phyloP scores from a whole-genome alignment of 352 stramenopile genomes.

The Vaucheria bursata region DNA sequence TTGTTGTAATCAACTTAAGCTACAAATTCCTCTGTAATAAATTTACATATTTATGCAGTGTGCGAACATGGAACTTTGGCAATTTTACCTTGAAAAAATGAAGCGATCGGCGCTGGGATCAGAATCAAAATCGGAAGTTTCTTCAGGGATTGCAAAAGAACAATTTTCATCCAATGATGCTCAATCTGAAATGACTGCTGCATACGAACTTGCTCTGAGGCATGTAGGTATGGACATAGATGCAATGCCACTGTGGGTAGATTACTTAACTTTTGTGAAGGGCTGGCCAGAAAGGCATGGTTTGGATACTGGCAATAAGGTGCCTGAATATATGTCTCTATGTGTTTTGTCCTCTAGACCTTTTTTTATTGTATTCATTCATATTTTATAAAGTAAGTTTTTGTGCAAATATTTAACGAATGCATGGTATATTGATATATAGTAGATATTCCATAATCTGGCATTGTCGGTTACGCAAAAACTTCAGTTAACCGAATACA shows the following conservation, averaged over 20 bases:
- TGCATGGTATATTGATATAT: too few relatives aligned
- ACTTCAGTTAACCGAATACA: too few relatives aligned
- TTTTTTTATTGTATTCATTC: too few relatives aligned
- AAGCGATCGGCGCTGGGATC: slow-evolving; percentile 21
- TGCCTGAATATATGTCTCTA: neutral
- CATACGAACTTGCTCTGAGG: slow-evolving; percentile 23
- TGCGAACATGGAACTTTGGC: slow-evolving; percentile 39
- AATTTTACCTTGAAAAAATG: slow-evolving; percentile 33
- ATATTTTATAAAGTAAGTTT: too few relatives aligned
- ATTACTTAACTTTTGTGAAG: slow-evolving; percentile 35
- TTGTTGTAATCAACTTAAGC: too few relatives aligned
- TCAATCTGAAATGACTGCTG: slow-evolving; percentile 14
- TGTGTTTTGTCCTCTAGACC: neutral
- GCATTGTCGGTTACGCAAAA: too few relatives aligned
- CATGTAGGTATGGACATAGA: neutral
- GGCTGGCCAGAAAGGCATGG: slow-evolving; percentile 27
- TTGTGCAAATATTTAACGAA: too few relatives aligned
- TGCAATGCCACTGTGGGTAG: slow-evolving; percentile 17
- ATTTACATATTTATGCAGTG: too few relatives aligned
- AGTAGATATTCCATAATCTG: too few relatives aligned
- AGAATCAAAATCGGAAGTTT: too few relatives aligned
- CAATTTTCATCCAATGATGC: slow-evolving; percentile 18
- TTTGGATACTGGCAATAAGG: slow-evolving; percentile 38
- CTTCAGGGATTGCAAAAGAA: too few relatives aligned
- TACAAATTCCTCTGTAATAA: too few relatives aligned